Base-by-base conservation (phyloP, 1,284 basidiomycete genomes). In the Ceratobasidium sp. region DNA sequence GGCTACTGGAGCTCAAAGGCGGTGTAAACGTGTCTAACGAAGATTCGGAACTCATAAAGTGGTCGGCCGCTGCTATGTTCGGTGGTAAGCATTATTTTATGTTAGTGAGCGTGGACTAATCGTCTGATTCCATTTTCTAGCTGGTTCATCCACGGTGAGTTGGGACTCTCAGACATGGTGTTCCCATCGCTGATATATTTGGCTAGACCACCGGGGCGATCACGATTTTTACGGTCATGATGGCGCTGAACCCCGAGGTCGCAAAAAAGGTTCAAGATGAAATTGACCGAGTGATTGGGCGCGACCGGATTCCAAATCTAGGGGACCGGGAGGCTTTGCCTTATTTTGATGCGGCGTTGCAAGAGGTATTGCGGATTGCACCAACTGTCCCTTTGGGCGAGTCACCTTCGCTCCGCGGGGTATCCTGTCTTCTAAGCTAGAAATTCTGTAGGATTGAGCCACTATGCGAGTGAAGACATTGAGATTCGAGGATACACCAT, bases 231-330 rank as follows among this genome's bases (percentile, higher is more conserved):
- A 47, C 72, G 21, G 28, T 64, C 2, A 52, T 38, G 44, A 74
- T 74, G 70, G 28, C 76, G 74, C 14, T 69, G 57, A 18, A 73
- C 38, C 61, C 72, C 71, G 23, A 62, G 55, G 44, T 67, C 6
- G 54, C 64, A n/a, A 18, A 14, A 23, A 21, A 16, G 1, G 73
- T 70, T 13, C 69, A 72, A 55, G 55, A 5, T 1, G 73, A 74
- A 52, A 38, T 74, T 16, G 73, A 74, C 23, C 21, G 26, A 9
- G 55, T 74, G 7, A 21, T 74, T 55, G 73, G 73, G 3, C 21
- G n/a, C 4, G 43, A 72, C 7, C 26, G 70, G 7, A 30, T 74
- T 16, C 73, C 73, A 32, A 66, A 35, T 2, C 59, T 73, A 9
- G 30, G n/a, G 14, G 73, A 72, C 43, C 66, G 47, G 2, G 35